Evolutionary conservation across 306 rosid genomes (phyloP).

Genomic region (Mucuna pruriens): DNA sequence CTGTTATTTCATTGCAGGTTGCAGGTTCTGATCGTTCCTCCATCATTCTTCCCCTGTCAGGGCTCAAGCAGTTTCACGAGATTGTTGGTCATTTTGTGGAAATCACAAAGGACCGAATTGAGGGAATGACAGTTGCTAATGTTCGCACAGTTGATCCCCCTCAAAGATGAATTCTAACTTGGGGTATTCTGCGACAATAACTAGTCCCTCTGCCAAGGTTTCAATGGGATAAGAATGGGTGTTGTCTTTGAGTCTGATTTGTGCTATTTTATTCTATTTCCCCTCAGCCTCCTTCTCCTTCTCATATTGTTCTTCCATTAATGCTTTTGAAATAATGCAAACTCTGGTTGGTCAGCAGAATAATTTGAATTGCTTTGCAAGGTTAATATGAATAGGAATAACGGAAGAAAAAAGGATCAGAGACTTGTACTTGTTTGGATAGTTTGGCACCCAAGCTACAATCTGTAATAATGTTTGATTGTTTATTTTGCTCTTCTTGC

Average conservation of each 20-base stretch:
- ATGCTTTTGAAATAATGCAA: slow-evolving; percentile 69
- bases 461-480: slow-evolving; percentile 65
- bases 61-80: slow-evolving; percentile 94
- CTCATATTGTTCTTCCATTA: slow-evolving; percentile 54
- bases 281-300: slow-evolving; percentile 36
- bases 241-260: slow-evolving; percentile 49
- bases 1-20: slow-evolving; percentile 66
- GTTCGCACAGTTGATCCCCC: slow-evolving; percentile 93
- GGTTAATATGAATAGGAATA: slow-evolving; percentile 55
- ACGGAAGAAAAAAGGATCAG: slow-evolving; percentile 38
- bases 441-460: slow-evolving; percentile 52
- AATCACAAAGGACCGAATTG: slow-evolving; percentile 90
- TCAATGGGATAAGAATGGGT: too few species aligned
- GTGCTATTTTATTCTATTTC: slow-evolving; percentile 42
- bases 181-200: slow-evolving; percentile 49
- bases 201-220: too few species aligned
- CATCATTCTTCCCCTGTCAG: slow-evolving; percentile 93
- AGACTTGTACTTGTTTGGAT: slow-evolving; percentile 55
- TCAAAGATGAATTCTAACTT: slow-evolving; percentile 64
- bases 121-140: slow-evolving; percentile 89
- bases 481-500: slow-evolving; percentile 34
- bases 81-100: slow-evolving; percentile 97
- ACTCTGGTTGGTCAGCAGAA: slow-evolving; percentile 55
- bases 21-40: slow-evolving; percentile 97
- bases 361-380: slow-evolving; percentile 55